Percentiles rank a stretch among this genome's conserved stretches.
phyloP scores from a whole-genome alignment of 2,329 filamentous ascomycete species.

The Alternaria brassicae region DNA sequence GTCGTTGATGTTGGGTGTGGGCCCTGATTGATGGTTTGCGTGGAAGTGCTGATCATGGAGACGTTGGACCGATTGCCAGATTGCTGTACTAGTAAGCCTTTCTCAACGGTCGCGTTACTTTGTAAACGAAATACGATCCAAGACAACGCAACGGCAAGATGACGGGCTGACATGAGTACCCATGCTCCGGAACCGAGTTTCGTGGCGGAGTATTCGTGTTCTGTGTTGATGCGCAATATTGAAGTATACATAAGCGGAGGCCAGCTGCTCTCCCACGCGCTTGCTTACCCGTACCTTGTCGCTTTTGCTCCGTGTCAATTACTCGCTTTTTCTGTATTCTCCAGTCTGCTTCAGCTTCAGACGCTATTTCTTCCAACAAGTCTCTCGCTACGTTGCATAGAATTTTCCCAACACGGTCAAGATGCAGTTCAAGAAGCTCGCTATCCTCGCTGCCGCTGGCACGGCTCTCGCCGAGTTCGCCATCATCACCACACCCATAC shows the following conservation, averaged over 20 bases:
- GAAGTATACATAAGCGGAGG: not conserved
- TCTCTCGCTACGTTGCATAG: not conserved
- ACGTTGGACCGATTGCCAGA: not conserved
- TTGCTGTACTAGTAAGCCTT: not conserved
- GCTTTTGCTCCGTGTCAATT: not conserved
- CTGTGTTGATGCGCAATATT: not conserved
- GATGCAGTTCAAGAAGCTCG: constrained; percentile 30
- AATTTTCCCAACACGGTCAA: not conserved
- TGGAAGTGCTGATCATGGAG: constrained; percentile 1
- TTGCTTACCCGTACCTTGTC: not conserved
- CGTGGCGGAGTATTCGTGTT: constrained; percentile 4
- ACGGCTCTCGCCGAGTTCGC: constrained; percentile 31
- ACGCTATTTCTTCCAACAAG: not conserved
- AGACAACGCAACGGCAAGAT: not conserved
- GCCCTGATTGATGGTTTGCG: constrained; percentile 2
- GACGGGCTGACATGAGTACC: constrained; percentile 1
- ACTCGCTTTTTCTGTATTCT: not conserved
- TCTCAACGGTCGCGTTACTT: constrained; percentile 1
- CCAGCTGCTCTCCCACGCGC: not conserved
- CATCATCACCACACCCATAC: constrained; percentile 25
- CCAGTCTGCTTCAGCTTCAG: not conserved
- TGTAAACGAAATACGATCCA: not conserved
- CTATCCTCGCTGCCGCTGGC: constrained; percentile 26
- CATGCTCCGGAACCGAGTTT: constrained; percentile 1
- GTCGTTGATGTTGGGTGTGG: constrained; percentile 12